phyloP scores from a whole-genome alignment of 805 yeast genomes.

The Candida endomychidarum region DNA sequence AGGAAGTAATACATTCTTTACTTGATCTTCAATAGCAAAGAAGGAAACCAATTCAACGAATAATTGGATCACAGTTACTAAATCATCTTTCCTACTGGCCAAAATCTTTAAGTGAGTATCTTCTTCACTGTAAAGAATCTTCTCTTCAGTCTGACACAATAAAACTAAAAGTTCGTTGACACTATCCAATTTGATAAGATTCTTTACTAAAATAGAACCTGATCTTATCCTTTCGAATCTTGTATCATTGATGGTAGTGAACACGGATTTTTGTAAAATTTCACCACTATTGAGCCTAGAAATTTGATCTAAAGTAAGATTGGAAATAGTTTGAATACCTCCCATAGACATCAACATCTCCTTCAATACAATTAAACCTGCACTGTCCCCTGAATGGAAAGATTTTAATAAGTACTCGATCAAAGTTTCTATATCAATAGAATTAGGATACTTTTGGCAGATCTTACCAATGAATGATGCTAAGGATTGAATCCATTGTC shows the following conservation, averaged over 20 bases:
- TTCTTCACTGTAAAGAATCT: constrained; percentile 32
- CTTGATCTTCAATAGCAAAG: constrained; percentile 35
- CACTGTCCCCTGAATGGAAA: constrained; percentile 56
- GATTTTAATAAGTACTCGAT: constrained; percentile 60
- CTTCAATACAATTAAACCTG: constrained; percentile 62
- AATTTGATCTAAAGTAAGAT: constrained; percentile 66
- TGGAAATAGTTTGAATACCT: constrained; percentile 70
- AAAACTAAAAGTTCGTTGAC: constrained; percentile 67
- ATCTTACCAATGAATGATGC: constrained; percentile 77
- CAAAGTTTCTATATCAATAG: constrained; percentile 63
- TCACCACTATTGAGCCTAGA: constrained; percentile 63
- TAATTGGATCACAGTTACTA: constrained; percentile 64
- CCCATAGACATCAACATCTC: constrained; percentile 73
- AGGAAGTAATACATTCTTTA: constrained; percentile 23
- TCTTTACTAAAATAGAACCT: constrained; percentile 49
- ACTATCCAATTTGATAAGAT: constrained; percentile 43
- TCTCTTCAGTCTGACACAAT: constrained; percentile 50
- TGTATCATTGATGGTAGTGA: constrained; percentile 57
- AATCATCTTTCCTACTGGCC: constrained; percentile 71
- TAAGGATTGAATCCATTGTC: constrained; percentile 84
- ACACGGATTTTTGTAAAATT: constrained; percentile 54
- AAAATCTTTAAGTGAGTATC: constrained; percentile 65
- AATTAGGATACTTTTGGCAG: constrained; percentile 49
- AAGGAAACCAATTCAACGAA: constrained; percentile 56
- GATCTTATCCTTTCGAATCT: constrained; percentile 50